Conservation (phyloP, 306 rosid species). For the Quercus gilva region DNA sequence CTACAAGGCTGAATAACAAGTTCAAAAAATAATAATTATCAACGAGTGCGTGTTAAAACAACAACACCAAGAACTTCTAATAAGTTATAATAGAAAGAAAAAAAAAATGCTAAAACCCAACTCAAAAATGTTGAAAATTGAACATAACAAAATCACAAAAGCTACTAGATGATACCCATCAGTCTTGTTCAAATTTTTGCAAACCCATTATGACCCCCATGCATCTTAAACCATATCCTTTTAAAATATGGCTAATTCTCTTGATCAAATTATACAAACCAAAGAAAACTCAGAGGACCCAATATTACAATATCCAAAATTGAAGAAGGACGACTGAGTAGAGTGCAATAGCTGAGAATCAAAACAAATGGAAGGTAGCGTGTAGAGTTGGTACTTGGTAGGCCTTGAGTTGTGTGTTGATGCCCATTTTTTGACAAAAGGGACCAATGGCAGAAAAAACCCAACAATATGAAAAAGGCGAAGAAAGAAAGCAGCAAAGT, state of each 20-base stretch:
- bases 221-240: not conserved
- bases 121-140: not conserved
- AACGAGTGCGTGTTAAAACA: too few species aligned
- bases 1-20: not conserved
- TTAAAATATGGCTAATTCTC: not conserved
- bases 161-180: not conserved
- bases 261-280: not conserved
- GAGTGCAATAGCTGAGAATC: constrained; percentile 56
- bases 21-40: too few species aligned
- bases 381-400: not conserved
- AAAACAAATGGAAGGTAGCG: constrained; percentile 33
- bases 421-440: too few species aligned
- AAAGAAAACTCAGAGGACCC: too few species aligned
- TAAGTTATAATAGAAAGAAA: not conserved
- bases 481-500: too few species aligned
- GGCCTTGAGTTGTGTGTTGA: constrained; percentile 20
- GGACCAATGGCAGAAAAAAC: too few species aligned
- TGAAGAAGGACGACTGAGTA: not conserved
- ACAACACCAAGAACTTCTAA: too few species aligned
- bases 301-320: too few species aligned
- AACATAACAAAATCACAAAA: not conserved
- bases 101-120: not conserved
- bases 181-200: not conserved
- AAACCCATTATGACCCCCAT: not conserved
- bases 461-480: too few species aligned